Evolutionary conservation across 1,284 basidiomycete genomes (phyloP), one percentile per base, ranked within the genome.

Genomic region (Ceraceosorus guamensis): DNA sequence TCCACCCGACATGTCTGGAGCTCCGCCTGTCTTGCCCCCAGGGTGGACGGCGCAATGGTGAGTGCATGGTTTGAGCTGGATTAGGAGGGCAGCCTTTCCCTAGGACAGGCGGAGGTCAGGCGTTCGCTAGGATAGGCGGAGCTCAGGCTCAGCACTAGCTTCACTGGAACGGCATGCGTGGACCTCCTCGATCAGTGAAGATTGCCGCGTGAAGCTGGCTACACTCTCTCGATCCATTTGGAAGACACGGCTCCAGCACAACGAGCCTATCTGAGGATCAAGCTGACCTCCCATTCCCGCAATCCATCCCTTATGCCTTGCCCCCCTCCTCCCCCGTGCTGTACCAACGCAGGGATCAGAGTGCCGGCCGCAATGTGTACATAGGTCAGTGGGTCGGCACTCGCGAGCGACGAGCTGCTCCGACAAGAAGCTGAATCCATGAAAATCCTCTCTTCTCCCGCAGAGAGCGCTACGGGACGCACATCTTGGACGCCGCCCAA

Each of bases 31-130:
- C 52, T 79, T 93, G 49, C 90, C 90, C 61, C 86, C 86, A 62
- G 91, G 90, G 52, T 93, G 90, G 90, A 81, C 82, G 65, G 85
- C 88, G 71, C 87, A 91, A 81, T 92, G 90, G 89, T 88, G 75
- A 67, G 81, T 70, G 24, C 14, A 10, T 24, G 32, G n/a, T 44
- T 44, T 44, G n/a, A 44, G 41, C n/a, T n/a, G n/a, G n/a, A n/a
- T n/a, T n/a, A n/a, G n/a, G n/a, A n/a, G n/a, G n/a, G n/a, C n/a
- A n/a, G n/a, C n/a, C n/a, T n/a, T n/a, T n/a, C n/a, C n/a, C n/a
- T n/a, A n/a, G n/a, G n/a, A n/a, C n/a, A n/a, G n/a, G n/a, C n/a
- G n/a, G n/a, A n/a, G n/a, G n/a, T n/a, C n/a, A n/a, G n/a, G n/a
- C n/a, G n/a, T n/a, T n/a, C n/a, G n/a, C n/a, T n/a, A n/a, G n/a